These are phyloP conservation scores for Globisporangium nagaii DNA, from an alignment of 352 stramenopile genomes.

Conservation along the genomic window DNA sequence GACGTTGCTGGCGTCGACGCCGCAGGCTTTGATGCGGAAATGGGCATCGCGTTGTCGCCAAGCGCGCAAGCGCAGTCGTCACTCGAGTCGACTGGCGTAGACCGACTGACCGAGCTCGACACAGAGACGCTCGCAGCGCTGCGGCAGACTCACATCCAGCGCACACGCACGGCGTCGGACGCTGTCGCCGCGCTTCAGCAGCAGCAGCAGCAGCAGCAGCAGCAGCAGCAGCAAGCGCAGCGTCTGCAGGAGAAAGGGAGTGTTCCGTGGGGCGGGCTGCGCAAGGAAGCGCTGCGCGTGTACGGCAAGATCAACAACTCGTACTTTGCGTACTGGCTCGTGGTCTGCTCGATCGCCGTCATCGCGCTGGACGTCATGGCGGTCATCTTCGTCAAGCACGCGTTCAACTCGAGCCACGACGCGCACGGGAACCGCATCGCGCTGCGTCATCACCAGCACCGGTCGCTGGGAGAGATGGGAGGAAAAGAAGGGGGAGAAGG, in stretches of 20 bases:
- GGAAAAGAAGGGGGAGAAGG: too few species aligned
- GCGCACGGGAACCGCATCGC: neutral
- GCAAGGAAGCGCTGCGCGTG: constrained; percentile 10
- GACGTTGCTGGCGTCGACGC: neutral
- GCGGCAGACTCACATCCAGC: constrained; percentile 2
- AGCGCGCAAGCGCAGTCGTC: constrained; percentile 7
- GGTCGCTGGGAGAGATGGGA: constrained; percentile 6
- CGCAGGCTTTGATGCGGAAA: neutral
- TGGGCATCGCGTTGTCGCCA: constrained; percentile 1
- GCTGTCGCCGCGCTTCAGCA: neutral
- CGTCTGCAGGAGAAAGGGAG: neutral
- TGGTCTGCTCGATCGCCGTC: constrained; percentile 46
- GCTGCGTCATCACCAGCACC: neutral
- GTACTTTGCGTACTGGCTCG: constrained; percentile 71
- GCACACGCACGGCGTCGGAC: constrained; percentile 4
- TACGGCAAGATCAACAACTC: constrained; percentile 54
- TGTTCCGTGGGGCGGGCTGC: neutral
- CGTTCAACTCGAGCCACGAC: constrained; percentile 17
- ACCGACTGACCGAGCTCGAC: constrained; percentile 2
- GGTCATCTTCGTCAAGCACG: constrained; percentile 27
- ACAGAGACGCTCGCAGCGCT: constrained; percentile 2
- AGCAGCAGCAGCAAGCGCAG: neutral
- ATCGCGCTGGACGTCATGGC: constrained; percentile 36
- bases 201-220: neutral
- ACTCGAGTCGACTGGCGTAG: constrained; percentile 1